A percentile compares a stretch with the other conserved stretches of the same genome.
phyloP scores from a whole-genome alignment of 139 green algal species.

The Chlamydomonas sp. region DNA sequence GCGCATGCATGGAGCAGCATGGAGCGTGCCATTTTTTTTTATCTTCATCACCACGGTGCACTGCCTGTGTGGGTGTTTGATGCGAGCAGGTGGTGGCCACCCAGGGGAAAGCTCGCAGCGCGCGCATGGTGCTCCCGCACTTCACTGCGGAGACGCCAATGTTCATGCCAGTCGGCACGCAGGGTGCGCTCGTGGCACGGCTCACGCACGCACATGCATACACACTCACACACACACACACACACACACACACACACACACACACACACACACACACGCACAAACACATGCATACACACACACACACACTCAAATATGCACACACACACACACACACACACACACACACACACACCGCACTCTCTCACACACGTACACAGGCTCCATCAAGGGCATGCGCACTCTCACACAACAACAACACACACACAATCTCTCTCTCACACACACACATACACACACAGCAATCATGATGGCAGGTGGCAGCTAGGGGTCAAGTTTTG shows the following conservation, averaged over 20 bases:
- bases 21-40: not conserved
- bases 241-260: not conserved
- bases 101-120: slow-evolving; percentile 60
- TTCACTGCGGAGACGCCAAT: slow-evolving; percentile 83
- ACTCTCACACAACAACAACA: no score
- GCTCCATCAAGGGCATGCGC: no score
- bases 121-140: slow-evolving; percentile 78
- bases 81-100: slow-evolving; percentile 55
- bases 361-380: no score
- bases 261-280: no score
- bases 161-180: slow-evolving; percentile 98
- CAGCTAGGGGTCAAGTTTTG: no score
- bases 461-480: no score
- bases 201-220: not conserved
- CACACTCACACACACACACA: not conserved
- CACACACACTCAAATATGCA: no score
- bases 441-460: no score
- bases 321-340: no score
- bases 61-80: not conserved
- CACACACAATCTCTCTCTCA: no score
- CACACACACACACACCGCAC: no score
- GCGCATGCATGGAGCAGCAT: not conserved
- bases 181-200: slow-evolving; percentile 50
- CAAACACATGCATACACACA: not conserved
- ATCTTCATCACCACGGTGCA: not conserved